Percentiles rank a stretch among this genome's conserved stretches.
phyloP scores from a whole-genome alignment of 73 alveolate species.

The Paramecium tetraurelia region DNA sequence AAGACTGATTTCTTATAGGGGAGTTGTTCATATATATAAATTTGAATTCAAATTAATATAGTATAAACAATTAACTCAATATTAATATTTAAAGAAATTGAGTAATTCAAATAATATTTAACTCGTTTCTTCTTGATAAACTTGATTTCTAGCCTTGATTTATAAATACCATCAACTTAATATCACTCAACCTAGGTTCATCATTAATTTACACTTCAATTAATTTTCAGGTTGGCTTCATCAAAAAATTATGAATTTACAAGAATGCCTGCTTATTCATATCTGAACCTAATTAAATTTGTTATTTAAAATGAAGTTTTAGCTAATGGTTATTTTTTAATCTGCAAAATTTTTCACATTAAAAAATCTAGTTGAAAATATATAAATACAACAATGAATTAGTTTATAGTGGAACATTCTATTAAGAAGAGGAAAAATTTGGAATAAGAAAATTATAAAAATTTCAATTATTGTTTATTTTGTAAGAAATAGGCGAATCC shows the following conservation, averaged over 20 bases:
- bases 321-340: no score
- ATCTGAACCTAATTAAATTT: no score
- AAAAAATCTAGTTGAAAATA: background rate
- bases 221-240: no score
- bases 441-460: background rate
- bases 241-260: background rate
- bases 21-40: conserved; percentile 9
- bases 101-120: background rate
- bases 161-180: no score
- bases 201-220: background rate
- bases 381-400: no score
- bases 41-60: background rate
- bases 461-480: no score
- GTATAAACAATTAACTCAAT: background rate
- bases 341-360: background rate
- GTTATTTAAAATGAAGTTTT: no score
- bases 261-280: no score
- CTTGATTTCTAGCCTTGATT: background rate
- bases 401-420: background rate
- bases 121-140: background rate
- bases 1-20: background rate
- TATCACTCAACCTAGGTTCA: no score
- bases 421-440: background rate
- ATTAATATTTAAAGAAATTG: background rate
- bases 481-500: background rate